phyloP scores from a whole-genome alignment of 169 alveolate genomes.

The Amoebophrya sp. region DNA sequence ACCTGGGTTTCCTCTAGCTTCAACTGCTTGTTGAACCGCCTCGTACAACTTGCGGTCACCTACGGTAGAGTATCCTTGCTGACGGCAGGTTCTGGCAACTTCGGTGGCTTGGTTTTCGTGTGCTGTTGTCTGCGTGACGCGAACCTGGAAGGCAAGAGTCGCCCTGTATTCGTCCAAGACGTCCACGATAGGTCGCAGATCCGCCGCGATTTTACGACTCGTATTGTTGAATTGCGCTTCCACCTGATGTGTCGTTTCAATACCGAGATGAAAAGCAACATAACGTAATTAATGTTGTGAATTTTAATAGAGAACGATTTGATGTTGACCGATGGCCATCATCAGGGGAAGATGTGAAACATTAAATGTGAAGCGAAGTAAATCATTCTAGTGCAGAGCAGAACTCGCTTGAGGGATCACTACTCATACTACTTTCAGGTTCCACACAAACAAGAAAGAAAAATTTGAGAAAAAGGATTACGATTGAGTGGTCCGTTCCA shows the following conservation, averaged over 20 bases:
- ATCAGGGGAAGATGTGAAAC: no score
- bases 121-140: background rate
- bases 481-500: background rate
- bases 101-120: constrained; percentile 10
- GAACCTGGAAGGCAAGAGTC: background rate
- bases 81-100: background rate
- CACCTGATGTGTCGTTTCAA: no score
- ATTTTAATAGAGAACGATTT: no score
- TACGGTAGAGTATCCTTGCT: background rate
- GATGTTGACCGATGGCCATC: no score
- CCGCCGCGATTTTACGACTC: background rate
- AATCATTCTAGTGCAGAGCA: no score
- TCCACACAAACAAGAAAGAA: background rate
- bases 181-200: background rate
- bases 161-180: background rate
- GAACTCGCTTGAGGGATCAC: no score
- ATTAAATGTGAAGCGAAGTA: no score
- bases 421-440: no score
- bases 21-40: background rate
- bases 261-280: no score
- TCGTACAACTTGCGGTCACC: background rate
- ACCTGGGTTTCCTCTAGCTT: background rate
- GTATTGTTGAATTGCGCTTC: background rate
- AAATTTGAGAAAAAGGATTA: background rate
- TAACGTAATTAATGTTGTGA: no score